Evolutionary conservation across 768 basidiomycete genomes (phyloP), one percentile per base, ranked within the genome.

Genomic region (Nidula microcarpa): DNA sequence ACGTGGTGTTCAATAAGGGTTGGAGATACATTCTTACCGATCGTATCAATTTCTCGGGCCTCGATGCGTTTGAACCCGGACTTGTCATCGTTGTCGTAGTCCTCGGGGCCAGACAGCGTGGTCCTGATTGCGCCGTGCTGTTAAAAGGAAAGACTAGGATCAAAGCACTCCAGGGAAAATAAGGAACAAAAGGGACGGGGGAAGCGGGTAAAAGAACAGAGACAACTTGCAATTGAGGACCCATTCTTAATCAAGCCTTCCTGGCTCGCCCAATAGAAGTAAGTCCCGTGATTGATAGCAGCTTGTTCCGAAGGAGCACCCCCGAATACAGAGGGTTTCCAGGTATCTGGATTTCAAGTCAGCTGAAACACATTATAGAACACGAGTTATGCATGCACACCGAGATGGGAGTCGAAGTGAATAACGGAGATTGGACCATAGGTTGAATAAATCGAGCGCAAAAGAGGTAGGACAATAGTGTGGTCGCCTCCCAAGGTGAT

Each of bases 401-500:
- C 71, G 35, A 91, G 78, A 68, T 93, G 89, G 33, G 88, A 87
- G 66, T 94, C 92, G 63, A 94, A 92, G 68, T 94, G 92, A 49
- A 93, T 90, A 47, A 90, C 87, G 33, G 84, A 85, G 51, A 91
- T 86, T 6, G 86, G 78, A 2, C 91, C 90, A 61, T 94, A 93
- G 10, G 84, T 84, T 43, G 83, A 81, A 65, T 89, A 65, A 46
- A 94, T 80, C 13, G 91, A 89, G 39, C 89, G 82, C 16, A 86
- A 70, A 17, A 79, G 53, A 4, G 74, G 75, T n/a, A 79, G 65
- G 6, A 75, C 90, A 55, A 94, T 90, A 7, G 91, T 91, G 64
- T 94, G 92, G 62, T 94, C 92, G 3, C 93, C 92, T 17, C 93
- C 93, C 34, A 94, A 81, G 17, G 91, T 89, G 55, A 94, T 78